A percentile compares a stretch with the other conserved stretches of the same genome.
phyloP scores from a whole-genome alignment of 2,329 filamentous ascomycete species.

The Cryphonectria radicalis region DNA sequence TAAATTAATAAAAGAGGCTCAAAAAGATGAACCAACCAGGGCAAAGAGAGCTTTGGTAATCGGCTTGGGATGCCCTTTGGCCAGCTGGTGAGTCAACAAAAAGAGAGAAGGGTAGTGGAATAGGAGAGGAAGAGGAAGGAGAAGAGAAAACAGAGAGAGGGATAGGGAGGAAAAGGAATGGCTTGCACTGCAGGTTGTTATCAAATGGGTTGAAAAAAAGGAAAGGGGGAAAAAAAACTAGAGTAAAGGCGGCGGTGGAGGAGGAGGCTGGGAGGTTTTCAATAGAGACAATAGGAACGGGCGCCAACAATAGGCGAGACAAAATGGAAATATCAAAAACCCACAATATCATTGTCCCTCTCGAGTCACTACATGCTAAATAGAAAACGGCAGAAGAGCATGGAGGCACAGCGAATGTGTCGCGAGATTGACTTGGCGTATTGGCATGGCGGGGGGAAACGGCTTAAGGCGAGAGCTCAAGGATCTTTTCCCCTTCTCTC shows the following conservation, averaged over 20 bases:
- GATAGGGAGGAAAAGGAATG: background rate
- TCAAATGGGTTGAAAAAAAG: background rate
- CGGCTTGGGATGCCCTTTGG: background rate
- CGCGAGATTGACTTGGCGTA: background rate
- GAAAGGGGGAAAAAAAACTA: background rate
- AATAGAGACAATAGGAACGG: background rate
- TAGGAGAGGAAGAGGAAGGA: background rate
- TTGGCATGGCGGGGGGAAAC: background rate
- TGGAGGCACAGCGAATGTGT: background rate
- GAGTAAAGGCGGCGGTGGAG: background rate
- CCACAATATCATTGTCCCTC: background rate
- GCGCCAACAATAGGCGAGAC: background rate
- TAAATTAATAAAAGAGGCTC: background rate
- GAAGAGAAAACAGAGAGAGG: background rate
- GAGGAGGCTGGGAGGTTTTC: background rate
- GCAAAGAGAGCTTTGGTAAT: background rate
- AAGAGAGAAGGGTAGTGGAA: background rate
- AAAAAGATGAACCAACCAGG: background rate
- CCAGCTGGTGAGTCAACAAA: background rate
- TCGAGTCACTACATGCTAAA: background rate
- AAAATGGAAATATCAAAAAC: background rate
- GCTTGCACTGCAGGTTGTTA: background rate
- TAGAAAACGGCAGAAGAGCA: background rate
- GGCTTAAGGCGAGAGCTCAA: background rate
- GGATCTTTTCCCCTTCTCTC: background rate